Evolutionary conservation across 768 basidiomycete species (phyloP), one percentile per base, ranked within the genome.

Genomic region (Heimioporus sp.): DNA sequence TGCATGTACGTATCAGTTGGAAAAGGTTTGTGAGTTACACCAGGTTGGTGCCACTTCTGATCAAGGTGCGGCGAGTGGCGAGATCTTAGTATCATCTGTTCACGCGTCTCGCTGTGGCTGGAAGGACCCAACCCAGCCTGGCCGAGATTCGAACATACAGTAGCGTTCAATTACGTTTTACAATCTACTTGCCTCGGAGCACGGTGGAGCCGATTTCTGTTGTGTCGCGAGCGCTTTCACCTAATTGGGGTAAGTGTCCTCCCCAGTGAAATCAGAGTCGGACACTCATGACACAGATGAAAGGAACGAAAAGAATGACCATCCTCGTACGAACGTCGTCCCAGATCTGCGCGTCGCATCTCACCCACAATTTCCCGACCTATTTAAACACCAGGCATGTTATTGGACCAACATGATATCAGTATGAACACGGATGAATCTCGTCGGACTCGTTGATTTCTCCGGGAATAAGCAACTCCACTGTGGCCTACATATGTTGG

Each of bases 391-490:
- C 3, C 2, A 65, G 10, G 45, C 31, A 5, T 60, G 54, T 62
- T 65, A 65, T 20, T 65, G 48, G 11, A 63, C 10, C 1, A 68
- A 20, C 50, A 68, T 20, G 5, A 43, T 56, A n/a, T 61, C 36
- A 36, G 43, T 11, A 24, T 65, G 52, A 40, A 68, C 46, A 16
- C 37, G 40, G n/a, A 39, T 1, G 32, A 66, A 66, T 30, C 20
- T 60, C 54, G 1, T 30, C 35, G 40, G 59, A 38, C 46, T 54
- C 36, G 59, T 62, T 11, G 57, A 75, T 50, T 10, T 58, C 55
- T 5, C 57, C 54, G 13, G 68, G 49, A 15, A 72, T 46, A 6
- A 77, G 78, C 2, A 79, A 65, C 37, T 62, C 68, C 47, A 79
- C 74, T 19, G 74, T 76, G 19, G 71, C 64, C 75, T 28, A 28